phyloP scores from a whole-genome alignment of 2,329 filamentous ascomycete genomes.

The Claviceps purpurea region DNA sequence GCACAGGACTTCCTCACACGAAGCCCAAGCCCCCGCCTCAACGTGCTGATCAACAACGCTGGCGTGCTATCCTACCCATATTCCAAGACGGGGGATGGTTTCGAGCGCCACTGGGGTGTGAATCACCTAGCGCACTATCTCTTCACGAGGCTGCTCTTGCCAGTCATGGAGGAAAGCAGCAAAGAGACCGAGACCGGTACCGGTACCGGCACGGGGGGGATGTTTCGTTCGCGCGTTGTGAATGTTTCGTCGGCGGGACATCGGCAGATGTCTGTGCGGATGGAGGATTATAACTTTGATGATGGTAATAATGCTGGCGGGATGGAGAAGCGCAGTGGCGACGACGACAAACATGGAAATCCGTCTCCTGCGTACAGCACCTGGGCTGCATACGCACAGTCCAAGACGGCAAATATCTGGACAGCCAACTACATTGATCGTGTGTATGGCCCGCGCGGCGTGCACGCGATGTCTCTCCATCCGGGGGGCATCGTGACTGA shows the following conservation, averaged over 20 bases:
- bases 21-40: slow-evolving; percentile 4
- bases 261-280: not conserved
- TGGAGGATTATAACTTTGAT: not conserved
- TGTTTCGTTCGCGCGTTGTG: slow-evolving; percentile 37
- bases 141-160: slow-evolving; percentile 24
- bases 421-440: slow-evolving; percentile 37
- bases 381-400: slow-evolving; percentile 28
- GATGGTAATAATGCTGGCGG: not conserved
- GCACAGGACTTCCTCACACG: not conserved
- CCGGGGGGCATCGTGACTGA: slow-evolving; percentile 18
- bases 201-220: too few species aligned
- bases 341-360: too few species aligned
- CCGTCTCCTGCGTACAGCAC: slow-evolving; percentile 10
- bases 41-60: slow-evolving; percentile 2
- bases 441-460: slow-evolving; percentile 25
- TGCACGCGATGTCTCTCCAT: slow-evolving; percentile 25
- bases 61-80: not conserved
- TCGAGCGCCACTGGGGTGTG: slow-evolving; percentile 31
- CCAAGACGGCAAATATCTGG: slow-evolving; percentile 36
- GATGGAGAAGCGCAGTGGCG: not conserved
- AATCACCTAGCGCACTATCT: slow-evolving; percentile 43
- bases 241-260: slow-evolving; percentile 4
- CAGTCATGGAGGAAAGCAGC: slow-evolving; percentile 14
- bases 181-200: slow-evolving; percentile 6
- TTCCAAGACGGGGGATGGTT: not conserved